Conservation (phyloP, 73 alveolate species). For the Paramecium sonneborni region DNA sequence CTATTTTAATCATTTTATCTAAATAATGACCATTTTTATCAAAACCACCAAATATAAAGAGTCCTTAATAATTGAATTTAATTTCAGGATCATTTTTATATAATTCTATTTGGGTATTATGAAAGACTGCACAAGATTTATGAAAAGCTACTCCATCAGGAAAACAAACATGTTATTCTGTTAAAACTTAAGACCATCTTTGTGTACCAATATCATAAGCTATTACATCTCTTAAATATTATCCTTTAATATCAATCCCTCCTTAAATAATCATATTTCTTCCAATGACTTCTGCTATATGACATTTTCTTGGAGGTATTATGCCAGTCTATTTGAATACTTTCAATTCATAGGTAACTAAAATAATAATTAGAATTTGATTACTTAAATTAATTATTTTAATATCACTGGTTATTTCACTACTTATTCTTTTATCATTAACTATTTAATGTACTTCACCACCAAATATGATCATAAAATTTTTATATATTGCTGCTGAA, state of each 20-base stretch:
- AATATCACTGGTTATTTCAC: conserved; percentile 39
- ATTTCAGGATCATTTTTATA: conserved; percentile 26
- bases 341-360: conserved; percentile 8
- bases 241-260: conserved; percentile 26
- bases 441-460: background rate
- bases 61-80: conserved; percentile 19
- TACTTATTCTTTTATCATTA: background rate
- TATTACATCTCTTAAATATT: conserved; percentile 15
- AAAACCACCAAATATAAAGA: conserved; percentile 18
- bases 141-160: conserved; percentile 38
- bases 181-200: background rate
- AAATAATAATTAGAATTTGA: background rate
- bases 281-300: conserved; percentile 34
- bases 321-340: conserved; percentile 34
- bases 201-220: background rate
- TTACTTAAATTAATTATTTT: background rate
- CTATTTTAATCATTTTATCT: background rate
- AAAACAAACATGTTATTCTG: background rate
- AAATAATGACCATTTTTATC: conserved; percentile 32
- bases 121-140: conserved; percentile 41
- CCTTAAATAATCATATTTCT: conserved; percentile 17
- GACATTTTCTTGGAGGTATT: conserved; percentile 37
- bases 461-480: conserved; percentile 21
- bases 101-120: background rate
- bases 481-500: conserved; percentile 18